These are phyloP conservation scores for Coccomyxa sp. DNA, from an alignment of 139 green algal genomes.

Conservation along the genomic window DNA sequence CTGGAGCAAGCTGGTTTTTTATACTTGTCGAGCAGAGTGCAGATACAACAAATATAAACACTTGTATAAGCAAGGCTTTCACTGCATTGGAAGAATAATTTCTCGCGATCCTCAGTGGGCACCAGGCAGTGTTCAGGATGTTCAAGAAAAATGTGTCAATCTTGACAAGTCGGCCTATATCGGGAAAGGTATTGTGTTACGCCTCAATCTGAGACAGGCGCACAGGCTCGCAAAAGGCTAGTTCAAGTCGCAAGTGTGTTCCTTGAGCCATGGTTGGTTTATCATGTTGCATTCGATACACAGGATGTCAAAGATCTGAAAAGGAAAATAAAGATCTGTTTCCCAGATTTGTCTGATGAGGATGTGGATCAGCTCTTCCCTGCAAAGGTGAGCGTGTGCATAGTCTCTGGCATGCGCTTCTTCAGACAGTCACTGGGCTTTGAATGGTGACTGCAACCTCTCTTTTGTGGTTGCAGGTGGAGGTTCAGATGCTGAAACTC, in stretches of 20 bases:
- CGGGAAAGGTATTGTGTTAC: neutral
- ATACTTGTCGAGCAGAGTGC: too few species aligned
- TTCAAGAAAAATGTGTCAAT: slow-evolving; percentile 9
- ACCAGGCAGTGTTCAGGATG: neutral
- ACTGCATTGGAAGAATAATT: neutral
- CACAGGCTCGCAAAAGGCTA: neutral
- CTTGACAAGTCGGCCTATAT: neutral
- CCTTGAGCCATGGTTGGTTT: too few species aligned
- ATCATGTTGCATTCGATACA: neutral
- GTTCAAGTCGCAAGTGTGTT: neutral
- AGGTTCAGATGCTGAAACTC: slow-evolving; percentile 4
- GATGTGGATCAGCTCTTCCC: slow-evolving; percentile 2
- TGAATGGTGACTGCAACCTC: neutral
- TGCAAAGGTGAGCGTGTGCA: neutral
- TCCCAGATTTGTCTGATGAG: neutral
- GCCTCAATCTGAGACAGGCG: neutral
- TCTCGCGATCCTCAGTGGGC: too few species aligned
- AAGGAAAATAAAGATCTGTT: neutral
- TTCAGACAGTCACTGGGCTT: neutral
- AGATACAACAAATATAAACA: too few species aligned
- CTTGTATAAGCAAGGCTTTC: too few species aligned
- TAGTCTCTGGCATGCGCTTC: neutral
- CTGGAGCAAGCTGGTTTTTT: too few species aligned
- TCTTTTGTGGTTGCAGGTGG: neutral
- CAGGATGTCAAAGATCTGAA: slow-evolving; percentile 12